Conservation (phyloP, 345 rosid species). For the Euphorbia peplus region DNA sequence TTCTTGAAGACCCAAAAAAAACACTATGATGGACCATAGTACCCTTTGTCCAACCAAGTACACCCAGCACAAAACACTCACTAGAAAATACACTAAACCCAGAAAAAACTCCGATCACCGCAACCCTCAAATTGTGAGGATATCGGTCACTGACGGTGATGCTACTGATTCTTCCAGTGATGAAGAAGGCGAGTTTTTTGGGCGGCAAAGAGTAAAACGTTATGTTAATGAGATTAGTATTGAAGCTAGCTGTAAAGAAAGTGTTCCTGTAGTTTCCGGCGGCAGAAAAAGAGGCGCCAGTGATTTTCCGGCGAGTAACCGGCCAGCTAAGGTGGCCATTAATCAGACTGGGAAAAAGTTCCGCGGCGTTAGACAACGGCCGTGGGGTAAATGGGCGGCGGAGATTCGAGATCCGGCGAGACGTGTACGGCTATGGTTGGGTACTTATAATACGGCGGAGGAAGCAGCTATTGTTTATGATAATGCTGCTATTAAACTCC, state of each 20-base stretch:
- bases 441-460: constrained; percentile 86
- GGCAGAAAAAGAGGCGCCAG: constrained; percentile 28
- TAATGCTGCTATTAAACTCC: constrained; percentile 80
- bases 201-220: constrained; percentile 58
- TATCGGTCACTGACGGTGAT: constrained; percentile 60
- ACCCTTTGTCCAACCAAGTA: constrained; percentile 57
- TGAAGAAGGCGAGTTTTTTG: constrained; percentile 47
- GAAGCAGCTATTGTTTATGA: constrained; percentile 96
- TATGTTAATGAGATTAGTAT: constrained; percentile 71
- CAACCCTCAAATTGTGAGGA: constrained; percentile 42
- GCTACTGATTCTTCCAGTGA: constrained; percentile 97
- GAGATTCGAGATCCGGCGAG: constrained; percentile 97
- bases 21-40: constrained; percentile 33
- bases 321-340: not conserved
- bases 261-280: not conserved
- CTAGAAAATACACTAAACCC: constrained; percentile 43
- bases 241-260: constrained; percentile 21
- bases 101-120: constrained; percentile 17
- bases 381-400: constrained; percentile 99
- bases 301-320: not conserved
- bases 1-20: not conserved
- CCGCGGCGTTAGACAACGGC: constrained; percentile 88
- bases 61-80: constrained; percentile 55
- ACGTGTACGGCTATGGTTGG: constrained; percentile 81
- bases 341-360: constrained; percentile 46